Evolutionary conservation across 2,329 filamentous ascomycete species (phyloP), one percentile per base, ranked within the genome.

Genomic region (Lecanicillium sp.): DNA sequence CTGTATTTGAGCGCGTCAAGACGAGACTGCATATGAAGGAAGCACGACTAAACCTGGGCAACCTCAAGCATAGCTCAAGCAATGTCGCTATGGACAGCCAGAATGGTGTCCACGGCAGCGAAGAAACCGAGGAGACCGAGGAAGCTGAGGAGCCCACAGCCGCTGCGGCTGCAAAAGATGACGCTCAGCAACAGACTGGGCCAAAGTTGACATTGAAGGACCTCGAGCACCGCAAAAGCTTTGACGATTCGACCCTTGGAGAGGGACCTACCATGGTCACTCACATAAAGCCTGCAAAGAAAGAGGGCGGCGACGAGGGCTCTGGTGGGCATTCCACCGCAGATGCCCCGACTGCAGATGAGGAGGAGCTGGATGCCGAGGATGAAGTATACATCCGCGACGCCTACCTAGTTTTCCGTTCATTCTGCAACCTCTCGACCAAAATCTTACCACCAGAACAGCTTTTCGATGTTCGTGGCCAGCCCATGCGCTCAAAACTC

Each of bases 351-450:
- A 68, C 75, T 22, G 78, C 83, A 40, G 64, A 70, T 16, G 56
- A 73, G 17, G 79, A 86, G 40, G 65, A 68, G 15, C 63, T 79
- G 15, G 80, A 83, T 39, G 71, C 73, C 19, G 88, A 95, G 56
- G 92, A 98, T 54, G 92, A 98, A 57, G 86, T 96, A 15, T 96
- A 94, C 57, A 88, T 96, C 51, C 85, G 92, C 50, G 92, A 98
- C 63, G 89, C 92, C 9, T 98, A 96, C 60, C 75, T 98, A 16
- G 88, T 98, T 33, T 96, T 98, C 65, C 78, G 92, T 22, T 95
- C 92, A 3, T 92, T 98, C 66, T 98, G 94, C 71, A 95, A 95
- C 62, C 70, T 98, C 33, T 95, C 90, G 43, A 95, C 90, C 45
- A 98, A 98, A 59, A 69, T 88, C 29, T 70, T 98, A 18, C 79